Evolutionary conservation across 768 basidiomycete genomes (phyloP), one percentile per base, ranked within the genome.

Genomic region (Russula sp.): DNA sequence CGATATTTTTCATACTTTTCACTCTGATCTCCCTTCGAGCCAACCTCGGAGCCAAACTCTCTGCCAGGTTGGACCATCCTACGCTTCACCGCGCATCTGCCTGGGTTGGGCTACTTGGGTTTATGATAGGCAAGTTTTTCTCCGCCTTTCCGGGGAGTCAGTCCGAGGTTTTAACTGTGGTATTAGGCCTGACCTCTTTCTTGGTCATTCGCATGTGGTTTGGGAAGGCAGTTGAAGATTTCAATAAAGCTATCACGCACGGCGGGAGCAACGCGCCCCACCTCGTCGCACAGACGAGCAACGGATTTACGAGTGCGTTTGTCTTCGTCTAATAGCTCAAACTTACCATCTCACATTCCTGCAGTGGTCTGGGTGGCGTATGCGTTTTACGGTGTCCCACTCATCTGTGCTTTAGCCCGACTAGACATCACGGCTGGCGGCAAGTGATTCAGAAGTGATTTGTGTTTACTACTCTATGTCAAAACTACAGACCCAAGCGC

Each of bases 341-440:
- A 27, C 42, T 14, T 6, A 51, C 31, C 39, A 56, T 52, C 63
- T 60, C 42, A 64, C 49, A 27, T 18, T 32, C 45, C 16, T 52
- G 16, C 49, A 92, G 89, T 92, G 88, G 78, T 86, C 48, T 91
- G 86, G 83, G 83, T 90, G 20, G 88, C 82, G 16, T 89, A 88
- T 66, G 83, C 86, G 6, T 91, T 92, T 71, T 86, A 82, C 63
- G 82, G 80, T 2, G 80, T 89, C 22, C 87, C 89, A 5, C 76
- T 91, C 48, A 80, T 89, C 20, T 80, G 83, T 64, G 83, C 87
- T 9, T 73, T 91, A 51, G 78, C 86, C 11, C 89, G 88, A 71
- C 70, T 89, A 40, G 84, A 91, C 52, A 79, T 89, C 64, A 79
- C 78, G 40, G 75, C 80, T 4, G 68, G 73, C 71, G 57, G 79